Evolutionary conservation across 176 grass and related monocot genomes (phyloP), one percentile per base, ranked within the genome.

Genomic region (Poa annua): DNA sequence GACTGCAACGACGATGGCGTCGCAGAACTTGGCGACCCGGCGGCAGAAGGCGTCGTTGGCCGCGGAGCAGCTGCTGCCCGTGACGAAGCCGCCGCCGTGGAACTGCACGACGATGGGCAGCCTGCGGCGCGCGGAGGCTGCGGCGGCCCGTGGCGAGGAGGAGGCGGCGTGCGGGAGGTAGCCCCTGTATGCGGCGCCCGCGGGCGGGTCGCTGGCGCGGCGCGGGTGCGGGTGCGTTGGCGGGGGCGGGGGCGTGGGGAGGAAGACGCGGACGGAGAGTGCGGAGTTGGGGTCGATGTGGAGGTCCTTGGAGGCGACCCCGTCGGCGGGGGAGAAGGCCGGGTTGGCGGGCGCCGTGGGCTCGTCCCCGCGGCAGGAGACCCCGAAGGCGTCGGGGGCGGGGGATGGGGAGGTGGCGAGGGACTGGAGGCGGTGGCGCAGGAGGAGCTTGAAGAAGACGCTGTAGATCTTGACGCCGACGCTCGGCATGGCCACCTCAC

Each of bases 391-490:
- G 19, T 42, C 76, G 0, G 54, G 47, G 69, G 11, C 19, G 13
- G 29, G 29, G 29, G 29, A n/a, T 29, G 4, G 20, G 21, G 7
- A 11, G 2, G 29, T 14, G 6, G 77, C n/a, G 66, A 95, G 92
- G 16, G 90, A 77, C 62, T 97, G 92, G 53, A 97, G 91, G 73
- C 90, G 90, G 89, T 94, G 94, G 77, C 91, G 92, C 25, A 97
- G 80, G 15, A 94, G 81, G 24, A 97, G 77, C 89, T 97, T 97
- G 92, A 97, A 97, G 92, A 97, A 97, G 62, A 97, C 92, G 83
- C 94, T 97, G 89, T 97, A 97, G 79, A 97, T 87, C 85, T 97
- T 92, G 66, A 97, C 94, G 66, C 85, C 94, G 76, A 97, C 85
- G 74, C 88, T 86, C 83, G 94, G 94, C 92, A 97, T 97, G 85